Percentiles rank a stretch among this genome's conserved stretches.
Evolutionary conservation across 1,139 yeast species (phyloP).

Genomic region (Scheffersomyces stambukii): DNA sequence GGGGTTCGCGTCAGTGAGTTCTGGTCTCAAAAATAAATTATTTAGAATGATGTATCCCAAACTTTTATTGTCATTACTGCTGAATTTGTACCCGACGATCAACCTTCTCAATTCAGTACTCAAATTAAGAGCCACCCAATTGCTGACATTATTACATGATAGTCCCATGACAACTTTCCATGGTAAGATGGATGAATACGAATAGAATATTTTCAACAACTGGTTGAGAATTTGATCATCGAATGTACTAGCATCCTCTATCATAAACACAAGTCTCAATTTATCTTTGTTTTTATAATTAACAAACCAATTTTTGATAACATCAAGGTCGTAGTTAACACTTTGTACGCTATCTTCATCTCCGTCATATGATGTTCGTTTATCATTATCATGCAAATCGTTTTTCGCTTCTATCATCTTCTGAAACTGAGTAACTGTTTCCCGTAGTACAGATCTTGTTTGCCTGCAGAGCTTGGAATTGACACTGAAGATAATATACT

Average conservation of each 20-base stretch:
- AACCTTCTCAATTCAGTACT: constrained; percentile 27
- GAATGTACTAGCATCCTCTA: constrained; percentile 67
- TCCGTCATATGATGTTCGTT: no score
- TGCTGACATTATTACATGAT: constrained; percentile 38
- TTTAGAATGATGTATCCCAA: constrained; percentile 36
- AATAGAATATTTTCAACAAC: constrained; percentile 43
- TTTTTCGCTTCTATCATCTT: constrained; percentile 5
- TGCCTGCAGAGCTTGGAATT: constrained; percentile 41
- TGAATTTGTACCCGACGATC: constrained; percentile 40
- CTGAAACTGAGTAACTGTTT: constrained; percentile 31
- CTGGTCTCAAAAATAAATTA: constrained; percentile 28
- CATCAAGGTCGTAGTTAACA: constrained; percentile 49
- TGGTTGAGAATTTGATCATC: constrained; percentile 48
- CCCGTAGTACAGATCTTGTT: constrained; percentile 36
- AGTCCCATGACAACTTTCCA: constrained; percentile 51
- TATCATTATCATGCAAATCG: no score
- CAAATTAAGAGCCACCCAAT: constrained; percentile 35
- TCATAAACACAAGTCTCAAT: constrained; percentile 32
- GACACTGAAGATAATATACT: constrained; percentile 29
- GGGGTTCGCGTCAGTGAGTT: constrained; percentile 15
- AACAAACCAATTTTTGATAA: constrained; percentile 45
- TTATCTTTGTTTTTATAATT: constrained; percentile 10
- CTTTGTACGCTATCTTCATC: constrained; percentile 11
- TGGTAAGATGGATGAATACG: constrained; percentile 32
- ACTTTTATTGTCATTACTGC: constrained; percentile 37